Base-by-base conservation (phyloP, 148 eudicot species). In the Chenopodium suecicum region DNA sequence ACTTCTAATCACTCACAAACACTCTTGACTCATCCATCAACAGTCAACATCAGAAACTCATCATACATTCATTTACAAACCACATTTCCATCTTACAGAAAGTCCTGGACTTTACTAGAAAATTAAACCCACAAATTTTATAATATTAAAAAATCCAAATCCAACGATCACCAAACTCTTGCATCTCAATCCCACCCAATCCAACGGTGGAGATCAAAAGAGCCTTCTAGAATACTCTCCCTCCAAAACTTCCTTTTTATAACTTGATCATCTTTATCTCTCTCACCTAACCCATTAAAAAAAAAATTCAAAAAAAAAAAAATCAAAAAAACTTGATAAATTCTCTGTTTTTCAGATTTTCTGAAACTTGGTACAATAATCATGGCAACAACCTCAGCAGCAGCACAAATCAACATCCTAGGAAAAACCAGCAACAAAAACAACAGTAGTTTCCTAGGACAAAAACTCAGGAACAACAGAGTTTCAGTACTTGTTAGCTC, bases 171-270 rank as follows among this genome's bases (percentile, higher is more conserved):
- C n/a, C 65, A 70, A 9, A 14, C 37, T 62, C 70, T 31, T 22
- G 4, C 8, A 56, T 37, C 67, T 37, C 20, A 82, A 13, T 77
- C 81, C 60, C 76, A 68, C 77, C 37, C 31, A 76, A 79, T 79
- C 86, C 83, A 54, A 79, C 72, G 76, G 54, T 73, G 74, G 25
- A 23, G 66, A 81, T 34, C 17, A 58, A 73, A 34, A 25, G 80
- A 81, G 16, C 44, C 71, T 85, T 85, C 87, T 85, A 74, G 84
- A 85, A 85, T 9, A 27, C 84, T 78, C 73, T 60, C 82, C 78
- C 82, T 83, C 68, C 78, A 73, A 74, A 73, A 11, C n/a, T 52
- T 74, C 82, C 41, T 58, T 68, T 29, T 78, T 73, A 66, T 81
- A 77, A 47, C 34, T 46, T 73, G 74, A 3, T 70, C 79, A 31